Percentiles rank a stretch among this genome's conserved stretches.
phyloP scores from a whole-genome alignment of 2,329 filamentous ascomycete genomes.

The Trichoderma sp. region DNA sequence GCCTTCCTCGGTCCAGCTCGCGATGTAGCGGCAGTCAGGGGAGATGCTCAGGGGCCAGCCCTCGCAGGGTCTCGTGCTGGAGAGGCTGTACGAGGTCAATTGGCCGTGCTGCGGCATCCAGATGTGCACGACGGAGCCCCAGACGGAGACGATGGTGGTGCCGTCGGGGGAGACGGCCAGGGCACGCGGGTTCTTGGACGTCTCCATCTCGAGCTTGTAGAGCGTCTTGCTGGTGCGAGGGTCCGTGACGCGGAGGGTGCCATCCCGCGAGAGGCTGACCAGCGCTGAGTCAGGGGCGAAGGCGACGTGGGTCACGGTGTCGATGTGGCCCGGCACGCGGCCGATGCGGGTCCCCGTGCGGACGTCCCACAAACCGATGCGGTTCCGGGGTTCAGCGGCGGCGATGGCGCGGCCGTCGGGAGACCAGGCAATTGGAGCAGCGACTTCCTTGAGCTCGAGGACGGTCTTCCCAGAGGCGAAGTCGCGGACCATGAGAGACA shows the following conservation, averaged over 20 bases:
- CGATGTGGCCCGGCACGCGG: conserved; percentile 39
- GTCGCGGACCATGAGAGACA: conserved; percentile 37
- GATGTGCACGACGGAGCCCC: conserved; percentile 41
- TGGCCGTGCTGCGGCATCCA: conserved; percentile 39
- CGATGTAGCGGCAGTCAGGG: conserved; percentile 40
- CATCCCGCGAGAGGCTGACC: conserved; percentile 41
- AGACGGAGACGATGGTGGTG: conserved; percentile 39
- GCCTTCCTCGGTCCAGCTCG: conserved; percentile 43
- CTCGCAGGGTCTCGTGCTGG: conserved; percentile 37
- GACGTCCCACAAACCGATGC: conserved; percentile 38
- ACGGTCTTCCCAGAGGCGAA: conserved; percentile 34
- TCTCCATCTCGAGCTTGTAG: conserved; percentile 39
- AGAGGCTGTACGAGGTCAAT: conserved; percentile 40
- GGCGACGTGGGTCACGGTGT: conserved; percentile 40
- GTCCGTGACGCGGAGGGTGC: conserved; percentile 41
- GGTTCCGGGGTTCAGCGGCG: conserved; percentile 32
- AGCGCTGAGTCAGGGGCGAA: conserved; percentile 32
- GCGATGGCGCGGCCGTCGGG: conserved; percentile 35
- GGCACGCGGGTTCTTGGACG: conserved; percentile 30
- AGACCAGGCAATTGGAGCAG: conserved; percentile 38
- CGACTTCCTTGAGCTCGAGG: conserved; percentile 36
- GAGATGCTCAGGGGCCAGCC: conserved; percentile 46
- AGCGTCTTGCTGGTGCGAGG: conserved; percentile 37
- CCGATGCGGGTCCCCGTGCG: conserved; percentile 33
- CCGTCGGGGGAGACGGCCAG: conserved; percentile 39